Evolutionary conservation across 2,329 filamentous ascomycete genomes (phyloP), one percentile per base, ranked within the genome.

Genomic region (Ceratocystis lukuohia): DNA sequence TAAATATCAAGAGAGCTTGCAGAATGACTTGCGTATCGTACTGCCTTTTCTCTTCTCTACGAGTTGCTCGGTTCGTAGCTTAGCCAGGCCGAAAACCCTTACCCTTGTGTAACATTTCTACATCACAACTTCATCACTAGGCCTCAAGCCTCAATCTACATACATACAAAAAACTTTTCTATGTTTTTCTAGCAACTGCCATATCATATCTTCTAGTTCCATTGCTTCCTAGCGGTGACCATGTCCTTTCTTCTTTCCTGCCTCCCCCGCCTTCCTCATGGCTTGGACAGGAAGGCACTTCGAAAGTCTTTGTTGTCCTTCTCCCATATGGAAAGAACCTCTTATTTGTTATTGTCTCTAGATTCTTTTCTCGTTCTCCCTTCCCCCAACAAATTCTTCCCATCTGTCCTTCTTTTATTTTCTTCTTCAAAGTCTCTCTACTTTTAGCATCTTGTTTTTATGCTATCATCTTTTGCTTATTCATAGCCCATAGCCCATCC

Each of bases 241-340:
- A 17, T 17, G 7, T 17, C 17, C 2, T n/a, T 12, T 48, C 20
- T 30, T 62, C 2, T n/a, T 12, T 48, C 20, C 20, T 62, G 2
- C 61, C 44, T 61, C 30, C 57, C n/a, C 57, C 20, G 22, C 7
- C 48, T 53, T n/a, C n/a, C 22, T 8, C n/a, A 22, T 10, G 7
- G 6, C 48, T 53, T 25, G 56, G 17, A 33, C 7, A 17, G 56
- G 56, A 30, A 48, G 6, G 61, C 30, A 17, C 25, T 3, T 7
- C 1, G 37, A 28, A 46, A 30, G 22, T 62, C 61, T 62, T 62
- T 62, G 61, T 62, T 62, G 41, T 62, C 22, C 45, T 62, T 62
- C 30, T 37, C 30, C 25, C 4, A 37, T 7, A 20, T 15, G 56
- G 56, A 33, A 59, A 37, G 56, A 59, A 33, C 56, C 56, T 59